Evolutionary conservation across 2,329 filamentous ascomycete genomes (phyloP), one percentile per base, ranked within the genome.

Genomic region (Sclerotinia sclerotiorum): DNA sequence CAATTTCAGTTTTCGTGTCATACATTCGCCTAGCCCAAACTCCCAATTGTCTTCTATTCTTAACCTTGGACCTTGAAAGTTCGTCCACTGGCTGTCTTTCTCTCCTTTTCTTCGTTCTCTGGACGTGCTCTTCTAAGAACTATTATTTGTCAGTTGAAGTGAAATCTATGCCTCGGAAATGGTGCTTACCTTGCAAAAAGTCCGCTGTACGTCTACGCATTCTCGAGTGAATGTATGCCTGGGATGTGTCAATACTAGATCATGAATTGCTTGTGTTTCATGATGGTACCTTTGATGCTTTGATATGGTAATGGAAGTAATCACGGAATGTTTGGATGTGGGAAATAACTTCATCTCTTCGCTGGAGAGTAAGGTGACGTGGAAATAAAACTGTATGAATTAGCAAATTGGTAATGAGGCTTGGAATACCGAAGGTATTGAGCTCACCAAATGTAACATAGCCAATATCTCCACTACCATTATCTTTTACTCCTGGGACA

Each of bases 251-350:
- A 69, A 65, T n/a, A 66, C 15, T 69, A 46, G 42, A 69, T 63
- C 72, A 60, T 72, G 48, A 19, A 17, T 68, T 49, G 24, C n/a
- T 61, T 51, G 13, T 6, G 17, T 35, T 13, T 55, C 10, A 17
- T 42, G 24, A 19, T 52, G 72, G 65, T 79, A 88, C 87, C 85
- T 99, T 99, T 71, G 94, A 97, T 42, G 95, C 96, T 83, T 99
- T 99, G 82, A 99, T 99, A 81, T 99, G 95, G 80, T 99, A 99
- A 81, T 99, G 95, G 85, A 99, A 99, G 81, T 99, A 99, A 79
- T 99, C 95, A 74, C 95, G 92, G 91, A 99, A 99, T 19, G 95
- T 99, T 82, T 99, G 96, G 76, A 99, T 98, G 80, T 99, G 96
- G 63, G 94, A 97, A 75, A 99, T 99, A 79, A 96, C 94, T 73